Conservation (phyloP, 345 rosid genomes). For the Xanthoceras sorbifolium region DNA sequence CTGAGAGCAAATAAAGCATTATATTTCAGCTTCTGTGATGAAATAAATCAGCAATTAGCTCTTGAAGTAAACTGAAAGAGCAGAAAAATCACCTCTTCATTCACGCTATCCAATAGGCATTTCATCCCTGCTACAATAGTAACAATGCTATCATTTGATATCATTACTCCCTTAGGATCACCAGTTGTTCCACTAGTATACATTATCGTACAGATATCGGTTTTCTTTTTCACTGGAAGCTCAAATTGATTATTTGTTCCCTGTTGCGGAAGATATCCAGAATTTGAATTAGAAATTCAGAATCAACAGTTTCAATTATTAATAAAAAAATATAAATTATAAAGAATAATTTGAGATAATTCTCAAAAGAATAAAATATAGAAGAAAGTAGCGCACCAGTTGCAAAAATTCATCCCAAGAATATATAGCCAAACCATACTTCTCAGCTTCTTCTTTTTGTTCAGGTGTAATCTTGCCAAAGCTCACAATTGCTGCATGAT, state of each 20-base stretch:
- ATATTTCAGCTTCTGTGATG: not conserved
- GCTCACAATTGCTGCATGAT: conserved; percentile 82
- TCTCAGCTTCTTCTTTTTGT: conserved; percentile 65
- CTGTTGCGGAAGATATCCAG: conserved; percentile 38
- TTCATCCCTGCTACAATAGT: conserved; percentile 76
- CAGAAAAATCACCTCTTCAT: conserved; percentile 57
- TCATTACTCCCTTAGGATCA: conserved; percentile 96
- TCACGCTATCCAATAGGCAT: conserved; percentile 54
- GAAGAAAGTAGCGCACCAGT: conserved; percentile 46
- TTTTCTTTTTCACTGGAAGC: conserved; percentile 75
- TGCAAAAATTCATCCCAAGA: conserved; percentile 86
- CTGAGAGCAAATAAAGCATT: conserved; percentile 8
- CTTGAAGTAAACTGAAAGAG: conserved; percentile 2
- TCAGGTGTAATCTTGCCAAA: conserved; percentile 74
- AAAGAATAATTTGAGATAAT: not conserved
- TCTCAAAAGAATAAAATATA: conserved; percentile 11
- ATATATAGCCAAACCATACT: conserved; percentile 57
- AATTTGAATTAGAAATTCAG: conserved; percentile 15
- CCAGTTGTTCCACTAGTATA: conserved; percentile 99
- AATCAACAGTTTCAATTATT: not conserved
- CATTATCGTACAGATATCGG: conserved; percentile 92
- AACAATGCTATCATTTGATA: conserved; percentile 88
- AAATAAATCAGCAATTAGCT: not conserved
- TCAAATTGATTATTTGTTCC: conserved; percentile 70
- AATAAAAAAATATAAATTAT: too few species aligned